phyloP scores from a whole-genome alignment of 2,329 filamentous ascomycete genomes.

The Stylonectria norvegica region DNA sequence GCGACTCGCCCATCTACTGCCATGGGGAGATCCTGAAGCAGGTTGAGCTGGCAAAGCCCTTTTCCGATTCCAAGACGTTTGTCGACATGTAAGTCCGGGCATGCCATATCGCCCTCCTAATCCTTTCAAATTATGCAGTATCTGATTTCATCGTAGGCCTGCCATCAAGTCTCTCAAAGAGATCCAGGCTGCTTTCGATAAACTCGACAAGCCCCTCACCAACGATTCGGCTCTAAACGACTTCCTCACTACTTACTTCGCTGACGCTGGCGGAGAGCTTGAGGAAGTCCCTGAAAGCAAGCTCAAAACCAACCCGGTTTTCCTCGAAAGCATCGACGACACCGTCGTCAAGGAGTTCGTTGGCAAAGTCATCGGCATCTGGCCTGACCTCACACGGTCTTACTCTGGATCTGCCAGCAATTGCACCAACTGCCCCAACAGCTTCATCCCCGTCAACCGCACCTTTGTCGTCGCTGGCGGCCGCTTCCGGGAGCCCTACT shows the following conservation, averaged over 20 bases:
- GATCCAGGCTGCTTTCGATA: conserved; percentile 58
- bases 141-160: conserved; percentile 42
- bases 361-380: conserved; percentile 63
- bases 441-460: conserved; percentile 63
- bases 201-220: conserved; percentile 56
- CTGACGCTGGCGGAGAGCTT: conserved; percentile 60
- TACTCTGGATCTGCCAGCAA: conserved; percentile 50
- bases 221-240: conserved; percentile 61
- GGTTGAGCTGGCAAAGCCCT: conserved; percentile 61
- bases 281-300: conserved; percentile 48
- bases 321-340: conserved; percentile 56
- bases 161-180: conserved; percentile 57
- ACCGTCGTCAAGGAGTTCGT: conserved; percentile 58
- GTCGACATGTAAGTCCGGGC: conserved; percentile 64
- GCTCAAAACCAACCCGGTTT: conserved; percentile 54
- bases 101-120: no score
- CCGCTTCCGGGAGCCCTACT: conserved; percentile 68
- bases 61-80: conserved; percentile 67
- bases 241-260: conserved; percentile 63
- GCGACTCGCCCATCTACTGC: conserved; percentile 66
- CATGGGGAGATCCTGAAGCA: conserved; percentile 60
- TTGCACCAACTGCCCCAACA: conserved; percentile 59
- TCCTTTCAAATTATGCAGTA: no score
- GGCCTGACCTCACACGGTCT: conserved; percentile 62
- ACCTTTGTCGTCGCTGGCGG: conserved; percentile 69